Base-by-base conservation (phyloP, 2,329 filamentous ascomycete genomes). In the Monilinia vaccinii-corymbosi region DNA sequence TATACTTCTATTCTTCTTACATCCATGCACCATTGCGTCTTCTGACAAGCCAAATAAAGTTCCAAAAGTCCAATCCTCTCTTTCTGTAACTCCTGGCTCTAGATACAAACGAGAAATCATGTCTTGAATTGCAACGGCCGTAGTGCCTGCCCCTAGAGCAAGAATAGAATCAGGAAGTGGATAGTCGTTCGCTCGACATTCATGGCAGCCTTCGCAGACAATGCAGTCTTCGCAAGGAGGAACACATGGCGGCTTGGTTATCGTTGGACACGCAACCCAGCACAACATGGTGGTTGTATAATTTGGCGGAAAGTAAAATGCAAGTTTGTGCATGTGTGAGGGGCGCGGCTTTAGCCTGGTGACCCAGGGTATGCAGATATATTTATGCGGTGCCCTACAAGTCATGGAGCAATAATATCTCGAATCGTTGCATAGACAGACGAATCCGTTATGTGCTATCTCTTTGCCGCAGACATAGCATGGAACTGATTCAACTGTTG, bases 221-320 rank as follows among this genome's bases (percentile, higher is more conserved):
- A 53, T 53, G 18, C 51, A 53, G 4, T 16, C n/a, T 4, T 53
- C 4, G 38, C 38, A 53, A 6, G 7, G 21, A 1, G 51, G 38
- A 7, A 8, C 25, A 1, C 51, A 53, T 0, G 25, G 28, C 13
- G 3, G n/a, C 4, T 5, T n/a, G 1, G 4, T 21, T 1, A 44
- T 1, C 4, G 6, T 3, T 3, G n/a, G 51, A 53, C 51, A 53
- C 25, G 51, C 38, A 11, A 31, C 10, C 51, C 51, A 53, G 4
- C 28, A 32, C 0, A 44, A 14, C 1, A 10, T 8, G 58, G 18
- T 85, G 80, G 61, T 82, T 82, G 0, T 88, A 89, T 11, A 6
- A 2, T 44, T 8, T 40, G 38, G 38, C 7, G 51, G 51, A 18
- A 53, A 53, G 4, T 44, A 53, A 32, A 53, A 21, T 16, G 25